Conservation (phyloP, 2,329 filamentous ascomycete species). For the Diaporthe citri region DNA sequence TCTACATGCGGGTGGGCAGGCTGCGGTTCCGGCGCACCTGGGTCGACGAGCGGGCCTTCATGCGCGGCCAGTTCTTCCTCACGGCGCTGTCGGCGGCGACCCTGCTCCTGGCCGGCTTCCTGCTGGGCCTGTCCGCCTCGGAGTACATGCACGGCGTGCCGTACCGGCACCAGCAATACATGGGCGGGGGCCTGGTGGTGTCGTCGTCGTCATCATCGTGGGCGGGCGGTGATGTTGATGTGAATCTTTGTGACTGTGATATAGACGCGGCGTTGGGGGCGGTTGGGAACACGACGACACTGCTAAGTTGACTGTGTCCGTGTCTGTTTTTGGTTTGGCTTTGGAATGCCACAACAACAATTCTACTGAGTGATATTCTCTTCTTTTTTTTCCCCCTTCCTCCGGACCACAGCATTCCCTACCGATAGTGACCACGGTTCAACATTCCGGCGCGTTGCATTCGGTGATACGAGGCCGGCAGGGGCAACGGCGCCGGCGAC, state of each 20-base stretch:
- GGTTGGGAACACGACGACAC: slow-evolving; percentile 24
- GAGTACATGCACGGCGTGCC: slow-evolving; percentile 7
- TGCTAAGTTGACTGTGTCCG: slow-evolving; percentile 2
- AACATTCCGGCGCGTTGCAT: neutral
- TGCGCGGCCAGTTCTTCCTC: slow-evolving; percentile 36
- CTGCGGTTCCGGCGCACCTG: slow-evolving; percentile 49
- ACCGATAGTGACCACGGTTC: neutral
- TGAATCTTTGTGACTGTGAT: slow-evolving; percentile 1
- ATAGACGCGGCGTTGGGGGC: neutral
- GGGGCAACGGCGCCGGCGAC: neutral
- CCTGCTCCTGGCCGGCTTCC: slow-evolving; percentile 28
- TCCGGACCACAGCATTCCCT: neutral
- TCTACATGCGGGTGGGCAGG: slow-evolving; percentile 51
- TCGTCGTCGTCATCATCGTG: neutral
- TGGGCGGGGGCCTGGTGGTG: neutral
- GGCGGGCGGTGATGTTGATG: neutral
- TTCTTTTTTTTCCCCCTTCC: neutral
- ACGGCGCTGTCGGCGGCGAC: slow-evolving; percentile 28
- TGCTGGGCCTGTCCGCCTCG: slow-evolving; percentile 29
- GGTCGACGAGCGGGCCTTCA: slow-evolving; percentile 46
- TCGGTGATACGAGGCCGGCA: neutral
- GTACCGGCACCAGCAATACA: neutral
- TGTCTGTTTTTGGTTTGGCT: neutral
- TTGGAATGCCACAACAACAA: neutral
- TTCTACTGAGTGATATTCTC: neutral